Evolutionary conservation across 1,284 basidiomycete species (phyloP), one percentile per base, ranked within the genome.

Genomic region (Apiotrichum domesticum): DNA sequence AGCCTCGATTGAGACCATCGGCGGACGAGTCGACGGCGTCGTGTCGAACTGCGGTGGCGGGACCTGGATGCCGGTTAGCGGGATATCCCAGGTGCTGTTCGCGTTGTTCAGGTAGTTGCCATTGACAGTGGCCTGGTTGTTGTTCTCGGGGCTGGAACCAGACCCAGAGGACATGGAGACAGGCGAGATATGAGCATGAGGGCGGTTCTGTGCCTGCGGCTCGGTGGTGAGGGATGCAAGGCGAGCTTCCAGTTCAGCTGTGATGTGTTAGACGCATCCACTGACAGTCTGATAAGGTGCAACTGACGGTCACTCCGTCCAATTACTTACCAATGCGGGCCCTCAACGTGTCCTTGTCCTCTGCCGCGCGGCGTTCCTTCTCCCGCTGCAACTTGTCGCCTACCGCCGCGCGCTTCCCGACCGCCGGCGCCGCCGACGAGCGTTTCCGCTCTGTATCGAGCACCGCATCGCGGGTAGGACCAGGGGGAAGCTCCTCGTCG

Each of bases 211-310:
- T 7, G 46, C 35, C 72, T 73, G 44, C 13, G 35, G 46, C 37
- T 56, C 51, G 11, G 57, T 62, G 7, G 66, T 67, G 34, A 71
- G 40, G 1, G 50, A 55, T 0, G 66, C 62, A 8, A 74, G 55
- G 40, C 63, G 60, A 2, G 62, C 54, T 54, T 74, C 72, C 13
- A 74, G 67, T 52, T 73, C 68, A 48, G 72, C 72, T 74, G 42
- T 8, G 37, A 39, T 39, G 37, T 13, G 37, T 21, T 21, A 21
- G 21, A 21, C 21, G 21, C 21, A 21, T 21, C 21, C 21, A 21
- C 21, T 21, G 21, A 21, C 21, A 21, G 21, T 21, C 21, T 21
- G 21, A 21, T 21, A 21, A 21, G 21, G 21, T 21, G 21, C 21
- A 21, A 21, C 21, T 21, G 21, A 21, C 21, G 21, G 21, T 21